Evolutionary conservation across 768 basidiomycete genomes (phyloP).

Genomic region (Boletus rubroflammeus): DNA sequence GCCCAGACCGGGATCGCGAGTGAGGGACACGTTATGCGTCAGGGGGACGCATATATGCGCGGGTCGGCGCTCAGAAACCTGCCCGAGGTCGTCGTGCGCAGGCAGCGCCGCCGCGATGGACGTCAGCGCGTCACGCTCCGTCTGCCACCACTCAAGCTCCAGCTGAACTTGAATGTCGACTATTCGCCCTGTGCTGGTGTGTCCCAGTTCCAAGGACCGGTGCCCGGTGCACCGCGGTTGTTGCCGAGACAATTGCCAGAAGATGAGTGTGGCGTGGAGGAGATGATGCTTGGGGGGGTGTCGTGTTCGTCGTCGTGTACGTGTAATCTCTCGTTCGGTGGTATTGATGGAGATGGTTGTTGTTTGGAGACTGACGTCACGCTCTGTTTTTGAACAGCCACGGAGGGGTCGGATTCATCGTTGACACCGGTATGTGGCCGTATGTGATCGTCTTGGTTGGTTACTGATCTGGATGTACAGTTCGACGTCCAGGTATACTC

Average conservation of each 20-base stretch:
- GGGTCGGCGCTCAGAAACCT: neutral
- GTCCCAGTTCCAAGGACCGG: neutral
- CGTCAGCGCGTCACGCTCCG: conserved; percentile 1
- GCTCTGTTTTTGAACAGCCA: conserved; percentile 1
- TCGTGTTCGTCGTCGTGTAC: conserved; percentile 13
- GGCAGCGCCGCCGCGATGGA: neutral
- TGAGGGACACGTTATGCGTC: neutral
- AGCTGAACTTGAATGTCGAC: conserved; percentile 1
- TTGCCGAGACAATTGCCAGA: conserved; percentile 24
- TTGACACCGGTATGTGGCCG: conserved; percentile 19
- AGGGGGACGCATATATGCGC: conserved; percentile 14
- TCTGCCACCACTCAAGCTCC: conserved; percentile 13
- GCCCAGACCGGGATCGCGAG: neutral
- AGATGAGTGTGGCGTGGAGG: conserved; percentile 19
- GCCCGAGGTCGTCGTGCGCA: conserved; percentile 8
- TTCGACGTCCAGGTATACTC: conserved; percentile 9
- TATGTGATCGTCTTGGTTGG: neutral
- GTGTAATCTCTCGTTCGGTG: neutral
- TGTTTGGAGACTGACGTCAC: neutral
- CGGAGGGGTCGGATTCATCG: conserved; percentile 3
- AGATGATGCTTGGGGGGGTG: conserved; percentile 4
- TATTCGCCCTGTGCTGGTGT: too few species aligned
- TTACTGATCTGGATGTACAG: neutral
- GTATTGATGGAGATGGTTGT: neutral
- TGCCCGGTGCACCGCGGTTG: conserved; percentile 27